Evolutionary conservation across 2,329 filamentous ascomycete genomes (phyloP).

Genomic region (Aurifilum marmelostoma): DNA sequence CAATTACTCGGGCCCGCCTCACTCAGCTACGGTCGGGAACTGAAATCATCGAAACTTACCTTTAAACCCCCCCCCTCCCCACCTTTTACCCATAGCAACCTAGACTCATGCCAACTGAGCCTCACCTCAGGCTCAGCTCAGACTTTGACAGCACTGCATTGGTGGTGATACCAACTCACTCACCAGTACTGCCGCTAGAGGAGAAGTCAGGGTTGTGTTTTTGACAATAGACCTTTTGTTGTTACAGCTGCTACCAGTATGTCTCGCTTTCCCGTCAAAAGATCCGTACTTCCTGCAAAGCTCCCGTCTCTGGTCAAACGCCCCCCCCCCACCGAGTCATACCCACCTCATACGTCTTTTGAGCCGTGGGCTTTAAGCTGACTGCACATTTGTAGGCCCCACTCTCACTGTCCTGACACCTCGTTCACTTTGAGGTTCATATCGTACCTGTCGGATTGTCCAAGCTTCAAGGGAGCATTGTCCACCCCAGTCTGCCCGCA

Average conservation of each 20-base stretch:
- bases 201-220: neutral
- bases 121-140: constrained; percentile 1
- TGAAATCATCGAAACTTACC: neutral
- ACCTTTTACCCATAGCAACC: constrained; percentile 5
- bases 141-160: neutral
- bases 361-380: neutral
- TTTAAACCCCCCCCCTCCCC: neutral
- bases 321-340: neutral
- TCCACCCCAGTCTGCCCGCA: neutral
- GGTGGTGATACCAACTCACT: neutral
- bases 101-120: constrained; percentile 7
- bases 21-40: neutral
- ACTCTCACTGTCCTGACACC: too few species aligned
- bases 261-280: neutral
- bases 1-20: neutral
- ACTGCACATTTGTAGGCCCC: neutral
- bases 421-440: neutral
- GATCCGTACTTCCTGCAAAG: neutral
- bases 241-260: neutral
- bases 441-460: constrained; percentile 1
- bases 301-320: neutral
- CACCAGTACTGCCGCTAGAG: neutral
- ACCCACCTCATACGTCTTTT: constrained; percentile 3
- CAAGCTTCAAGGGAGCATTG: neutral
- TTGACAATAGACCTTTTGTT: constrained; percentile 4